phyloP scores from a whole-genome alignment of 1,139 yeast species.

The Kodamaea sp. region DNA sequence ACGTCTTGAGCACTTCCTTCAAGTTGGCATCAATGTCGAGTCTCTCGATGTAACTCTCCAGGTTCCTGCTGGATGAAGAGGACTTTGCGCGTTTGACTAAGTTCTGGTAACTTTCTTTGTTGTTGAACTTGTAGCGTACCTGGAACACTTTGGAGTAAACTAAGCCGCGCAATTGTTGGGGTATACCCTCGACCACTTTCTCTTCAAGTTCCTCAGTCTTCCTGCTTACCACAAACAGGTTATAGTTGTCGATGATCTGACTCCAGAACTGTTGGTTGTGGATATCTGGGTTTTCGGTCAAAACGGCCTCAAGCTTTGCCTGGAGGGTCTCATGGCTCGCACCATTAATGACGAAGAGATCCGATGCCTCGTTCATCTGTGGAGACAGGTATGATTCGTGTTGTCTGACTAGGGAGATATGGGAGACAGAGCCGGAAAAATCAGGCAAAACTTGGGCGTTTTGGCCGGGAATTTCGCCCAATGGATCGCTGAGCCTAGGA shows the following conservation, averaged over 20 bases:
- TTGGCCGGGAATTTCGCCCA: conserved; percentile 5
- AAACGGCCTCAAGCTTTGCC: conserved; percentile 5
- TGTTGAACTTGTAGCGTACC: conserved; percentile 33
- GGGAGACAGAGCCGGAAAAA: conserved; percentile 26
- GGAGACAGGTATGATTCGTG: conserved; percentile 34
- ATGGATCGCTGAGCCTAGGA: neutral
- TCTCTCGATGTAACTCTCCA: conserved; percentile 22
- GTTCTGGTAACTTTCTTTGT: conserved; percentile 31
- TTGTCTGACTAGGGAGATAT: conserved; percentile 36
- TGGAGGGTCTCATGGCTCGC: conserved; percentile 4
- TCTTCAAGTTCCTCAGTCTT: conserved; percentile 26
- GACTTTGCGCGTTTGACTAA: conserved; percentile 33
- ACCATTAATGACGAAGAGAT: conserved; percentile 19
- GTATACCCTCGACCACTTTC: conserved; percentile 35
- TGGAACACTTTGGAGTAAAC: conserved; percentile 38
- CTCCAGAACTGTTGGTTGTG: conserved; percentile 26
- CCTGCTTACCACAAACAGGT: conserved; percentile 20
- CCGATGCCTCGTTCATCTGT: conserved; percentile 38
- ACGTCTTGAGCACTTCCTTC: conserved; percentile 33
- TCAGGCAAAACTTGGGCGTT: conserved; percentile 13
- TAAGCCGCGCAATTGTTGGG: conserved; percentile 28
- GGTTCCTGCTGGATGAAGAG: conserved; percentile 12
- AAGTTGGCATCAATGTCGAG: conserved; percentile 20
- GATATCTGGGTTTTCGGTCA: conserved; percentile 6
- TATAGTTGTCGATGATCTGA: conserved; percentile 23